Evolutionary conservation across 345 rosid species (phyloP), one percentile per base, ranked within the genome.

Genomic region (Bruguiera parviflora): DNA sequence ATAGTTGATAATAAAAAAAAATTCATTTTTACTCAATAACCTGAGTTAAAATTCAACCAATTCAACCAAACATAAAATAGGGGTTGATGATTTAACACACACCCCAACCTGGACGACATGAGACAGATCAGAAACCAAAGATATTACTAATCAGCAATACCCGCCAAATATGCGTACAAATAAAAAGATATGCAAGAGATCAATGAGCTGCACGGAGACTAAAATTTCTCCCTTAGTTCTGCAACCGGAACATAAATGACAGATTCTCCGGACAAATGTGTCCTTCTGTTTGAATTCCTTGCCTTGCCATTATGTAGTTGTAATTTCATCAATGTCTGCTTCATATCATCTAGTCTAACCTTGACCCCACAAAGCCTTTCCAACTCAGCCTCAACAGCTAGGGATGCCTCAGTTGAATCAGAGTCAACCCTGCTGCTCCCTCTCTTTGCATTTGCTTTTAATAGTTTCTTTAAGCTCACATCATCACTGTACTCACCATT

Each of bases 161-260:
- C 56, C 32, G 65, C 53, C 46, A 35, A 35, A 46, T 43, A 43
- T 3, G 49, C 18, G 15, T 43, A 31, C 11, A 1, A 1, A 16
- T 6, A 29, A 7, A 25, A 29, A 47, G 29, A 47, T 21, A 31
- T 1, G 31, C 59, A 47, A 5, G 43, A 31, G 16, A 55, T n/a
- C 28, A 56, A 49, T 33, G 39, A 19, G 28, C 31, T 66, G 52
- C 31, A 47, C 58, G 32, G 24, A 28, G 66, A 58, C 82, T 78
- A 83, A 49, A 19, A 52, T 63, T 83, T 87, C 75, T 90, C 97
- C 76, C 67, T 84, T 71, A 92, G 67, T 77, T 83, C 87, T 49
- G 92, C 96, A 65, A 77, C 62, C 8, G 97, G 99, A 65, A 95
- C 85, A 83, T 82, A 92, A 57, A 87, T 67, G 65, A 90, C 80